Base-by-base conservation (phyloP, 805 yeast species). In the Zygoascus biomembranicola region DNA sequence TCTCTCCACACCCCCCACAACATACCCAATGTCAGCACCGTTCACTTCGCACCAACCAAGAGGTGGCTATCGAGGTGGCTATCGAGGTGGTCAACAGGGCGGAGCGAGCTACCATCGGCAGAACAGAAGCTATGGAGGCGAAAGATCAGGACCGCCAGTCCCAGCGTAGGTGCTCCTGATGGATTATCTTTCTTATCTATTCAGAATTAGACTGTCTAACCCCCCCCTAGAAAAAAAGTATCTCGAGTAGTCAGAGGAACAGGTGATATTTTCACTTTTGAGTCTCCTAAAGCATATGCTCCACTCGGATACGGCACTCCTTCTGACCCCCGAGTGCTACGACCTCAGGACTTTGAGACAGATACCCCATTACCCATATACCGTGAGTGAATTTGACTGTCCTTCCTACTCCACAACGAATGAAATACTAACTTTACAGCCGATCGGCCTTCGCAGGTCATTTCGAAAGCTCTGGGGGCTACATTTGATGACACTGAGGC, bases 401-500 rank as follows among this genome's bases (percentile, higher is more conserved):
- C 35, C 35, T 32, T 32, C 39, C 39, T 35, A 4, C 16, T 5
- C 39, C 39, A 8, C 8, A 35, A 5, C 5, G 28, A 6, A 18
- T 28, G n/a, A 5, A 11, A 41, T 16, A 10, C 23, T 43, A 51
- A 31, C 44, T 13, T 35, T 23, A 11, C 26, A 52, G 49, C 62
- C 18, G 37, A 46, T 32, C 53, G 60, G 41, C 62, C 61, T 6
- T 63, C 68, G 1, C 56, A 60, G 23, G 58, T 61, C 13, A 54
- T 67, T 13, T 41, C 54, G 14, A 39, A 46, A 16, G 59, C 63
- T 10, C 57, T 67, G 19, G 63, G 59, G 14, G 55, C 65, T 16
- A 67, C 70, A 3, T 67, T 60, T 49, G 60, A 56, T 20, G 69
- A 66, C 41, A 67, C 71, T 1, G 66, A 66, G 52, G 28, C 47